Evolutionary conservation across 129 eudicot genomes (phyloP), one percentile per base, ranked within the genome.

Genomic region (Erigeron canadensis): DNA sequence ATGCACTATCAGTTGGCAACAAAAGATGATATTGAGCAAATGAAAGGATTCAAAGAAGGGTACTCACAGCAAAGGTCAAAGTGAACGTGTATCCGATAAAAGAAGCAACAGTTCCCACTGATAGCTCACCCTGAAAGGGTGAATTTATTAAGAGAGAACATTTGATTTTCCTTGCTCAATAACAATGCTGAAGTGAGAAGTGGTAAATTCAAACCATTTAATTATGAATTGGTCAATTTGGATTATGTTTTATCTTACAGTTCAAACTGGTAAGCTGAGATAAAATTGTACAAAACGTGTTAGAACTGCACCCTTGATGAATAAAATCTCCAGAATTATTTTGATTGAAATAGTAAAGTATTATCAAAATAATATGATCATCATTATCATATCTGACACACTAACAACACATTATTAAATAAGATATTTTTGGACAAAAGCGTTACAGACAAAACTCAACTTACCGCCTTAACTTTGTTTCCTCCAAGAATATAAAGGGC

Each of bases 51-150:
- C 46, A 47, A 53, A 70, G 63, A 71, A 55, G 68, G 70, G 67
- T 67, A 84, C 98, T 87, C 82, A 94, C 98, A 53, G 98, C 98
- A 53, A 94, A 94, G 56, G 98, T 94, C 65, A 94, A 76, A 7
- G 96, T 94, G 75, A 94, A 94, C 34, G 98, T 89, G 81, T 89
- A 94, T 78, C 98, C 98, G 34, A 94, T 94, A 74, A 94, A 94
- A 54, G 98, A 85, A 77, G 89, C 96, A 83, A 94, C 89, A 8
- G 90, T 94, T 69, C 98, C 98, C 71, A 87, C 95, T 38, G 98
- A 85, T 18, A 94, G 88, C 80, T 94, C 96, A 63, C 98, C 98
- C 98, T 94, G 81, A 76, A 82, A 57, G 23, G 22, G 37, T 48
- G 47, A 34, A 11, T 43, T 56, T 38, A 22, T 28, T 63, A 55